Conservation (phyloP, 306 rosid genomes). For the Quercus glauca region DNA sequence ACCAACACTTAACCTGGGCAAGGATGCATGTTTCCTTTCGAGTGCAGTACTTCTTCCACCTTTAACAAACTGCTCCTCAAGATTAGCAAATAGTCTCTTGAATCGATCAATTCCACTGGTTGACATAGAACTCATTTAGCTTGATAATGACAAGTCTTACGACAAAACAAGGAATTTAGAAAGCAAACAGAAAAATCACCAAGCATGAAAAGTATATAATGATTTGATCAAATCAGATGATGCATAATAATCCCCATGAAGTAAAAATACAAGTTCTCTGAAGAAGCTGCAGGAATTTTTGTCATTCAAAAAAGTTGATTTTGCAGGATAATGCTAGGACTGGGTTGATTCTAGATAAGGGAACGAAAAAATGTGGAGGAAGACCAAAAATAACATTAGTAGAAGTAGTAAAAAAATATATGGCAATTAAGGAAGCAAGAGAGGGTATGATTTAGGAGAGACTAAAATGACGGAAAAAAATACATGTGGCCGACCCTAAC, state of each 20-base stretch:
- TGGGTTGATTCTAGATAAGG: background rate
- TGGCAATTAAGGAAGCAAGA: too few species aligned
- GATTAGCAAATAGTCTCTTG: constrained; percentile 55
- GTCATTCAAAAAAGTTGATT: background rate
- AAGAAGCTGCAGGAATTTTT: background rate
- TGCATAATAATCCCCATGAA: background rate
- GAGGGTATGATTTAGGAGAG: too few species aligned
- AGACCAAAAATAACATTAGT: too few species aligned
- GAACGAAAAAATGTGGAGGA: too few species aligned
- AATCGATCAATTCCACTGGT: constrained; percentile 63
- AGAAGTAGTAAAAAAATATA: too few species aligned
- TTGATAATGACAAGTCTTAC: background rate
- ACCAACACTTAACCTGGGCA: constrained; percentile 48
- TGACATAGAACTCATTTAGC: background rate
- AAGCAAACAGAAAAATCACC: background rate
- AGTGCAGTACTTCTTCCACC: constrained; percentile 42
- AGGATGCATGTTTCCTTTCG: constrained; percentile 56
- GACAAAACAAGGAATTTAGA: background rate
- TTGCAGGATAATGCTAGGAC: background rate
- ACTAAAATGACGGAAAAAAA: too few species aligned
- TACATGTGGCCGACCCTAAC: too few species aligned
- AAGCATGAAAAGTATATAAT: background rate
- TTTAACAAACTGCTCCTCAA: constrained; percentile 44
- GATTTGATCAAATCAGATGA: background rate
- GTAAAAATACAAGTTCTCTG: background rate